These are phyloP conservation scores for Yarrowia porcina DNA, from an alignment of 805 yeast genomes.

Conservation along the genomic window DNA sequence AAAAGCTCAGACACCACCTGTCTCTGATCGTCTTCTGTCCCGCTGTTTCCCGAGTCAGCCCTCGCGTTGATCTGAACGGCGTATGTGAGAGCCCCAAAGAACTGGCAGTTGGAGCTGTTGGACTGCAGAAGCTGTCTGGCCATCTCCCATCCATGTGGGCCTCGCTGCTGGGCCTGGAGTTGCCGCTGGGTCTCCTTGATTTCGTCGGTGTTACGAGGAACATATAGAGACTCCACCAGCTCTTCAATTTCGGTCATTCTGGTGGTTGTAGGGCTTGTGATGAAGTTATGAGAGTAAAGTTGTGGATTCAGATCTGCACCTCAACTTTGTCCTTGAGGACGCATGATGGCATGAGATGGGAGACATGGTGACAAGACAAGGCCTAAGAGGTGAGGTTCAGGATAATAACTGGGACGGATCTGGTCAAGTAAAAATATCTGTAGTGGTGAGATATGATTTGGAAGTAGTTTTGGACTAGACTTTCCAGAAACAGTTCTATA, in stretches of 20 bases:
- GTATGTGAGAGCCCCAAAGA: conserved; percentile 78
- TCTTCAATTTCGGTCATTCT: conserved; percentile 10
- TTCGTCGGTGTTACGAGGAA: conserved; percentile 13
- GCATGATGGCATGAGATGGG: not conserved
- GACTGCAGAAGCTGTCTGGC: conserved; percentile 52
- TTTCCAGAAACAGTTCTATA: no score
- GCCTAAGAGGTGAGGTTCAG: not conserved
- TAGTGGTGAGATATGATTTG: no score
- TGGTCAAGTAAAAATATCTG: no score
- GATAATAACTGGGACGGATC: no score
- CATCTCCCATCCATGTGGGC: conserved; percentile 52
- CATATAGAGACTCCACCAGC: conserved; percentile 23
- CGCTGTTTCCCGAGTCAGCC: conserved; percentile 5
- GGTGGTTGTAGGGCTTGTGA: not conserved
- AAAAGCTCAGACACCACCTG: conserved; percentile 30
- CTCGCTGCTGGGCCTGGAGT: conserved; percentile 59
- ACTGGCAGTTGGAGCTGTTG: conserved; percentile 43
- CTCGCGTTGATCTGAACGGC: conserved; percentile 52
- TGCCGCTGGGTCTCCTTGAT: conserved; percentile 45
- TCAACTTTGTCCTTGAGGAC: not conserved
- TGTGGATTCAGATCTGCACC: not conserved
- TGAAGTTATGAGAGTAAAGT: not conserved
- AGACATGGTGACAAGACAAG: not conserved
- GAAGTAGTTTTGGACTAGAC: no score
- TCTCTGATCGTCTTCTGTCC: conserved; percentile 21